These are phyloP conservation scores for Colletotrichum chrysophilum DNA, from an alignment of 2,329 filamentous ascomycete genomes.

Conservation along the genomic window DNA sequence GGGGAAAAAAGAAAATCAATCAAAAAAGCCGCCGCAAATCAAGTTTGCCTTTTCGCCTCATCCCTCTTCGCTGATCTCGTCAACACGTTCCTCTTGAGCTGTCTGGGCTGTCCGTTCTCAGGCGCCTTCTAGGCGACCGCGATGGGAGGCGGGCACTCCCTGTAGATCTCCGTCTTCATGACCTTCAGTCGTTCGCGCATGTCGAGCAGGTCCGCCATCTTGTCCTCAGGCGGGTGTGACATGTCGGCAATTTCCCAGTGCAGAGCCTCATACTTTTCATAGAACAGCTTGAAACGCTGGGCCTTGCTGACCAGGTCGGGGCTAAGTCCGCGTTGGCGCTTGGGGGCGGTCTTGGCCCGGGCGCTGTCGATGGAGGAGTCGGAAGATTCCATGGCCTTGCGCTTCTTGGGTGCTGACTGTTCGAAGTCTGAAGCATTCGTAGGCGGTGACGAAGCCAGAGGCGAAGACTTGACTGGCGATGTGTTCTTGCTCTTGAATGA, in stretches of 20 bases:
- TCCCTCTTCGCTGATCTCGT: background rate
- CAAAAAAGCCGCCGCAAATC: background rate
- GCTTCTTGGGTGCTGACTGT: slow-evolving; percentile 49
- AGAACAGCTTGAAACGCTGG: slow-evolving; percentile 59
- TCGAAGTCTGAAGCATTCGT: slow-evolving; percentile 70
- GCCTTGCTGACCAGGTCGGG: slow-evolving; percentile 58
- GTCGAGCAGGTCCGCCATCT: slow-evolving; percentile 54
- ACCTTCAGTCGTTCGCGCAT: slow-evolving; percentile 59
- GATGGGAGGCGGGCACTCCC: slow-evolving; percentile 40
- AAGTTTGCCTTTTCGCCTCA: background rate
- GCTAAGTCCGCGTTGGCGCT: slow-evolving; percentile 44
- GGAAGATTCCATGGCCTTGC: slow-evolving; percentile 37
- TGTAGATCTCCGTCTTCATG: slow-evolving; percentile 67
- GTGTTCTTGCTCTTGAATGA: slow-evolving; percentile 49
- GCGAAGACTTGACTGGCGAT: slow-evolving; percentile 68
- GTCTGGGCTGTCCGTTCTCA: background rate
- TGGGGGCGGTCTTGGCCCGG: slow-evolving; percentile 28
- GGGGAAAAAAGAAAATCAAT: slow-evolving; percentile 6
- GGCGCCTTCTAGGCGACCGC: slow-evolving; percentile 16
- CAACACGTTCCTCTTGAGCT: background rate
- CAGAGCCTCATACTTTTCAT: slow-evolving; percentile 61
- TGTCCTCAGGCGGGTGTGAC: slow-evolving; percentile 55
- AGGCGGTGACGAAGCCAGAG: slow-evolving; percentile 68
- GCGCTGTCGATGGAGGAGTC: slow-evolving; percentile 18
- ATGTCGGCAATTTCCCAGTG: slow-evolving; percentile 59